These are phyloP conservation scores for Euphorbia tirucalli DNA, from an alignment of 345 rosid species.

Conservation along the genomic window DNA sequence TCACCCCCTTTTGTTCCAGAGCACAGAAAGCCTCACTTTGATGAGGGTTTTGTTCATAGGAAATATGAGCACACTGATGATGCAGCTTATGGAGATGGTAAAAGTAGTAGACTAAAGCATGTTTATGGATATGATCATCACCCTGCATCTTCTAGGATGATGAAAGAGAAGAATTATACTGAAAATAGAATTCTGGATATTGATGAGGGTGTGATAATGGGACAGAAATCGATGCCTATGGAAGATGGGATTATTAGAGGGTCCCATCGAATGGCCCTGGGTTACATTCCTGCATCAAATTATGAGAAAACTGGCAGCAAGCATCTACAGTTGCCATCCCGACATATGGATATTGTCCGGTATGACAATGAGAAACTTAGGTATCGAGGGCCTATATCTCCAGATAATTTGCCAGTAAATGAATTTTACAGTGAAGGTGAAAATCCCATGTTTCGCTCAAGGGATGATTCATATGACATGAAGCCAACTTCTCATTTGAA, in stretches of 20 bases:
- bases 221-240: slow-evolving; percentile 29
- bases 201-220: slow-evolving; percentile 28
- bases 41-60: slow-evolving; percentile 22
- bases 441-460: slow-evolving; percentile 31
- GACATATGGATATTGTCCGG: slow-evolving; percentile 22
- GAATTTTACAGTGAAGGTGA: slow-evolving; percentile 38
- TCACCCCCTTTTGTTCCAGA: slow-evolving; percentile 26
- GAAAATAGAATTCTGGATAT: slow-evolving; percentile 27
- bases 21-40: slow-evolving; percentile 32
- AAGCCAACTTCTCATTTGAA: slow-evolving; percentile 32
- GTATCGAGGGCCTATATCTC: slow-evolving; percentile 32
- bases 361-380: slow-evolving; percentile 33
- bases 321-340: slow-evolving; percentile 21
- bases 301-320: slow-evolving; percentile 36
- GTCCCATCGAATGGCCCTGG: slow-evolving; percentile 28
- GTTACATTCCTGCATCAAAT: slow-evolving; percentile 30
- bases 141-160: slow-evolving; percentile 27
- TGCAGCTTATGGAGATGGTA: slow-evolving; percentile 29
- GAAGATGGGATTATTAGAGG: slow-evolving; percentile 37
- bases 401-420: slow-evolving; percentile 25
- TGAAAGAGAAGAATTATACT: slow-evolving; percentile 33
- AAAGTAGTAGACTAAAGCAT: slow-evolving; percentile 28
- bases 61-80: slow-evolving; percentile 25
- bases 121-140: slow-evolving; percentile 36
- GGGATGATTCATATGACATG: slow-evolving; percentile 30